phyloP scores from a whole-genome alignment of 1,284 basidiomycete genomes.

The Coriolopsis trogii region DNA sequence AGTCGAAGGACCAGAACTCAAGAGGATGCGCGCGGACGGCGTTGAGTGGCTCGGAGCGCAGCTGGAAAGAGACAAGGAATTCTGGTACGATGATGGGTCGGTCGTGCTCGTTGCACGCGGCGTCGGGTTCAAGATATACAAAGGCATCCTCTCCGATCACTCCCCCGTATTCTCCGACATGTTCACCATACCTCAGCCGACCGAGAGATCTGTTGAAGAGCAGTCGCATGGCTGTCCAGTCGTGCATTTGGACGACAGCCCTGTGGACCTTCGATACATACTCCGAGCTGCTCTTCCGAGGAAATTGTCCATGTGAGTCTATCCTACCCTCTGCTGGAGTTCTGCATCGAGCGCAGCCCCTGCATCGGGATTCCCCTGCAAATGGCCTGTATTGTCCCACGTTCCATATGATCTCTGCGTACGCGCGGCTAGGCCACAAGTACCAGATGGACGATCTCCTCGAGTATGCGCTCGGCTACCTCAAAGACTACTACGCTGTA shows the following conservation, averaged over 20 bases:
- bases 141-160: slow-evolving; percentile 6
- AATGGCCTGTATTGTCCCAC: background rate
- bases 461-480: background rate
- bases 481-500: background rate
- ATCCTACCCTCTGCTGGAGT: background rate
- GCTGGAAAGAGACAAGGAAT: slow-evolving; percentile 4
- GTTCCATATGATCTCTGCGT: background rate
- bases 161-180: slow-evolving; percentile 14
- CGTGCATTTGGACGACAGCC: background rate
- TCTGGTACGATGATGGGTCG: slow-evolving; percentile 16
- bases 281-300: background rate
- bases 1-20: no score
- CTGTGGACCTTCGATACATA: background rate
- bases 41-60: background rate
- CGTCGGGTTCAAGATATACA: slow-evolving; percentile 8
- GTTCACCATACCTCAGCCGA: slow-evolving; percentile 10
- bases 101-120: slow-evolving; percentile 7
- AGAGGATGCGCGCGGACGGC: background rate
- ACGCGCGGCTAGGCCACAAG: slow-evolving; percentile 3
- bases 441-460: background rate
- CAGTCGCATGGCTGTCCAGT: background rate
- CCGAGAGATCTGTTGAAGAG: background rate
- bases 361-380: no score
- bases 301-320: background rate
- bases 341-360: no score